Base-by-base conservation (phyloP, 73 alveolate genomes). In the Blepharisma japonicum region DNA sequence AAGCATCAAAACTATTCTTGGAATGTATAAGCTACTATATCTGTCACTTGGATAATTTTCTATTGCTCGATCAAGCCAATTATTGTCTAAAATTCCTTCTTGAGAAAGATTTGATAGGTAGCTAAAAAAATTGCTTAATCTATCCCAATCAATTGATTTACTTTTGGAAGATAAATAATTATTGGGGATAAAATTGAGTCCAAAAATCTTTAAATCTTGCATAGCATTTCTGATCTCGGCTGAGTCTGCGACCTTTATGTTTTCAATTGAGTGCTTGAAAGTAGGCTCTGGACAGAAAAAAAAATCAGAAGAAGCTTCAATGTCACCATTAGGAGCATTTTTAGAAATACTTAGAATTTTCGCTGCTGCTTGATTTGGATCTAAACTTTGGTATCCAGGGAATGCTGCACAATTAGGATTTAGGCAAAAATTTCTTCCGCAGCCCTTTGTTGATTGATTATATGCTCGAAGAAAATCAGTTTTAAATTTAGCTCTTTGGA, bases 231-330 rank as follows among this genome's bases (percentile, higher is more conserved):
- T 14, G 67, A 18, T 51, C 66, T 14, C 21, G 4, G 21, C 27
- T 18, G 21, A 18, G n/a, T 18, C 21, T 51, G 27, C 66, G 21
- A 18, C n/a, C 66, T 51, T 18, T 18, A 14, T 18, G 21, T 18
- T 51, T 51, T 51, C 66, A 11, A 18, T 14, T 51, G 21, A 51
- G 66, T 18, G 27, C 66, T 51, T 11, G 21, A 3, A 11, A 51
- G 66, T 51, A 18, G 21, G 27, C 46, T 61, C 74, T 9, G 74
- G 18, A 25, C 74, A 61, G 46, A 61, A 61, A 20, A 61, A 14
- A 61, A 61, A 61, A 25, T 61, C 11, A 14, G 49, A 14, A 61
- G 74, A 14, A 8, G 14, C 47, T 61, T n/a, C 49, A 61, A 61
- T n/a, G 18, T 9, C 18, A 8, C 47, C 18, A 11, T 8, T n/a